Base-by-base conservation (phyloP, 2,329 filamentous ascomycete species). In the Coleophoma cylindrospora region DNA sequence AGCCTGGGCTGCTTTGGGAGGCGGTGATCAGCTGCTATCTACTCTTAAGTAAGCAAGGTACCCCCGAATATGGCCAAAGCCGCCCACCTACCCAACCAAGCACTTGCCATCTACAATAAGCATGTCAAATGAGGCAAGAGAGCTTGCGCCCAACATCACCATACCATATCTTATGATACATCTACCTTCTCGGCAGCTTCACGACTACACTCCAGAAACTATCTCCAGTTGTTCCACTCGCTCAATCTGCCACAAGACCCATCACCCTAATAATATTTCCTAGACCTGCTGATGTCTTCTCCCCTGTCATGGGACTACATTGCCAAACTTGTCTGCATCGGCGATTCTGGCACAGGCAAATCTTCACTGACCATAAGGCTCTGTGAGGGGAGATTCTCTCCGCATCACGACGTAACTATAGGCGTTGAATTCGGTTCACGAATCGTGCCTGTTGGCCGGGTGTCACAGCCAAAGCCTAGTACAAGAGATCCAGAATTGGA, bases 321-420 rank as follows among this genome's bases (percentile, higher is more conserved):
- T 67, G 91, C 92, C 70, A 99, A 99, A 73, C 89, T 99, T 63
- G 92, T 97, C 66, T 95, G 90, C 74, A 91, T 99, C 64, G 94
- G 94, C 69, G 94, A 97, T 74, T 94, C 88, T 43, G 94, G 91
- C 67, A 95, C 90, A 66, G 94, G 94, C 65, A 99, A 99, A 77
- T 95, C 90, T 55, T 83, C 89, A 70, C 82, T 96, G 61, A 96
- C 91, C 50, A 91, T 96, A 67, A 89, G 92, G 56, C 88, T 97
- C 56, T 96, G 92, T 74, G 92, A 96, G 78, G 91, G 91, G 62
- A 89, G 92, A 68, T 96, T 97, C 76, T 90, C 89, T 49, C 82
- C 88, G 49, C 88, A 94, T 67, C 92, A 96, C 79, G 91, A 96
- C 76, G 92, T 96, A 59, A 97, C 92, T 57, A 96, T 96, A 65